These are phyloP conservation scores for Saccharomyces hybrid DNA, from an alignment of 1,139 yeast genomes.

Conservation along the genomic window DNA sequence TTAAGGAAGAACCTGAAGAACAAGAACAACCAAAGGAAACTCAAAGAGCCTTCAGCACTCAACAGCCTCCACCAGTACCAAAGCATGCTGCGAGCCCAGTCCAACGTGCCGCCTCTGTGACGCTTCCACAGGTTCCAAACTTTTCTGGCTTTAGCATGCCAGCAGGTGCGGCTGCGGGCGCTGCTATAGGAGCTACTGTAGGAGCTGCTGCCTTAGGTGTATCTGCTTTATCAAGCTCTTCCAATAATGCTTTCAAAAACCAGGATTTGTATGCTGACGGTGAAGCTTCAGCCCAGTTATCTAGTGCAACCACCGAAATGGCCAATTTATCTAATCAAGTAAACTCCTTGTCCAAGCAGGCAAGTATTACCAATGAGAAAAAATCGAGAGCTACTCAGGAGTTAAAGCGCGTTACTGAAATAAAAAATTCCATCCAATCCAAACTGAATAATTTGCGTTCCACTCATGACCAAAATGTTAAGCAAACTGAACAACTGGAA, in stretches of 20 bases:
- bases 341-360: conserved; percentile 68
- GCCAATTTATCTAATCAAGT: conserved; percentile 85
- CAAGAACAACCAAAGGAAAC: conserved; percentile 14
- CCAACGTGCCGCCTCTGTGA: conserved; percentile 20
- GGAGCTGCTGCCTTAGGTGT: conserved; percentile 12
- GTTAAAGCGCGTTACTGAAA: conserved; percentile 50
- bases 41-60: not conserved
- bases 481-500: conserved; percentile 67
- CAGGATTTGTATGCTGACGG: conserved; percentile 51
- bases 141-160: conserved; percentile 20
- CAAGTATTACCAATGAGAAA: conserved; percentile 60
- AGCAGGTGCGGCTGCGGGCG: conserved; percentile 11
- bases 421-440: conserved; percentile 63
- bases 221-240: conserved; percentile 9
- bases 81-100: conserved; percentile 24
- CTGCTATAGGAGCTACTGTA: conserved; percentile 10
- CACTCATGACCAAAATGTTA: conserved; percentile 72
- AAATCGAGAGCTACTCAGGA: conserved; percentile 73
- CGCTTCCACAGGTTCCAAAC: conserved; percentile 28
- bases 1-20: conserved; percentile 35
- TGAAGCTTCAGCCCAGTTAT: conserved; percentile 57
- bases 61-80: conserved; percentile 8
- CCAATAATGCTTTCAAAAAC: conserved; percentile 23
- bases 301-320: conserved; percentile 75
- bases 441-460: conserved; percentile 60